Evolutionary conservation across 1,139 yeast species (phyloP).

Genomic region (Candida tropicalis): DNA sequence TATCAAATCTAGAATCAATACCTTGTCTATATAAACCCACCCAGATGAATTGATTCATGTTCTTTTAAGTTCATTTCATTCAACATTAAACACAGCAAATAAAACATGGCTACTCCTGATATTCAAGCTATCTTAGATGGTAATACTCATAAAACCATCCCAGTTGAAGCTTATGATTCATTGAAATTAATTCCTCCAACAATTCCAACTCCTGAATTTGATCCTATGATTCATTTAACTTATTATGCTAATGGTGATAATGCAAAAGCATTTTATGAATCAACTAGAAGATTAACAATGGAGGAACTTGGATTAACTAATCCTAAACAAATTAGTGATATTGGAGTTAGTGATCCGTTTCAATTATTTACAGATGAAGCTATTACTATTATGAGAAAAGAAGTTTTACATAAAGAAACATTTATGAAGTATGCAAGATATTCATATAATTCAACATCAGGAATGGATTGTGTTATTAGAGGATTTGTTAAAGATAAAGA

Average conservation of each 20-base stretch:
- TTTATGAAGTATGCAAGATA: constrained; percentile 47
- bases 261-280: constrained; percentile 28
- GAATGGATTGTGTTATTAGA: constrained; percentile 47
- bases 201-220: constrained; percentile 26
- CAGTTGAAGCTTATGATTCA: constrained; percentile 10
- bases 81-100: neutral
- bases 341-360: constrained; percentile 60
- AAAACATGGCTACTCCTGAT: constrained; percentile 8
- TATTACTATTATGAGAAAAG: constrained; percentile 55
- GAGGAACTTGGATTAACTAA: constrained; percentile 44
- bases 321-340: constrained; percentile 44
- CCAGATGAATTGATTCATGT: neutral
- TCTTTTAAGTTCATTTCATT: neutral
- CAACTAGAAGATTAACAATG: constrained; percentile 49
- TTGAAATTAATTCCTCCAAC: constrained; percentile 5
- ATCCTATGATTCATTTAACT: constrained; percentile 46
- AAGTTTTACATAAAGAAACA: constrained; percentile 45
- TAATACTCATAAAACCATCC: constrained; percentile 12
- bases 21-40: constrained; percentile 1
- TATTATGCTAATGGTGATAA: constrained; percentile 33
- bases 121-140: constrained; percentile 12
- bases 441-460: constrained; percentile 41
- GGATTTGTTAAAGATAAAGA: constrained; percentile 46
- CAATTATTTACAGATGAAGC: constrained; percentile 62
- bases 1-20: constrained; percentile 6